Conservation (phyloP, 805 yeast species). For the Kregervanrija fluxuum region DNA sequence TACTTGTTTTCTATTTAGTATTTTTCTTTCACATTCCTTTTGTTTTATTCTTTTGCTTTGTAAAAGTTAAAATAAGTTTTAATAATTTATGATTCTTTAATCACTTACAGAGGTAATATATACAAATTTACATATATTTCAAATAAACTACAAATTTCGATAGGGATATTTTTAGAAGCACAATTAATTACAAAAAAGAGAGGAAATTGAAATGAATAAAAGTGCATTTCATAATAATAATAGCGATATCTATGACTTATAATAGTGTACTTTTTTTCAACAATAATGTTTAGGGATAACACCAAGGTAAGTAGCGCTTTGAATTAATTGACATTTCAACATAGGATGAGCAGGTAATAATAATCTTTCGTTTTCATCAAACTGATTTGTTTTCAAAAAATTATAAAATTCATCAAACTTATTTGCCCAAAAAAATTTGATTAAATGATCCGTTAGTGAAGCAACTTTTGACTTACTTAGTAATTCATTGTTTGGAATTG, state of each 20-base stretch:
- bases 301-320: constrained; percentile 16
- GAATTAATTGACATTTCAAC: constrained; percentile 11
- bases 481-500: constrained; percentile 1
- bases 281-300: constrained; percentile 7
- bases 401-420: constrained; percentile 17
- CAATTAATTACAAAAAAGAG: no score
- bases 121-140: no score
- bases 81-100: no score
- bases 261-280: background rate
- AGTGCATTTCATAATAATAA: background rate
- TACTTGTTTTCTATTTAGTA: constrained; percentile 1
- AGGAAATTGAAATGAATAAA: no score
- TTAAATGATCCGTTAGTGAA: constrained; percentile 24
- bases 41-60: no score
- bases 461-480: constrained; percentile 17
- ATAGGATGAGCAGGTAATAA: constrained; percentile 10
- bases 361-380: constrained; percentile 11
- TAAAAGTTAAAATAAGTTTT: no score
- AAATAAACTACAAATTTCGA: no score
- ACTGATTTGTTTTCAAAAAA: constrained; percentile 16
- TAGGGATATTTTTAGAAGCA: no score
- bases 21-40: no score
- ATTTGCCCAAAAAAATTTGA: constrained; percentile 25
- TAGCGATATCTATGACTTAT: background rate
- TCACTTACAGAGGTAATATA: no score